Evolutionary conservation across 352 stramenopile genomes (phyloP), one percentile per base, ranked within the genome.

Genomic region (Blastocystis sp.): DNA sequence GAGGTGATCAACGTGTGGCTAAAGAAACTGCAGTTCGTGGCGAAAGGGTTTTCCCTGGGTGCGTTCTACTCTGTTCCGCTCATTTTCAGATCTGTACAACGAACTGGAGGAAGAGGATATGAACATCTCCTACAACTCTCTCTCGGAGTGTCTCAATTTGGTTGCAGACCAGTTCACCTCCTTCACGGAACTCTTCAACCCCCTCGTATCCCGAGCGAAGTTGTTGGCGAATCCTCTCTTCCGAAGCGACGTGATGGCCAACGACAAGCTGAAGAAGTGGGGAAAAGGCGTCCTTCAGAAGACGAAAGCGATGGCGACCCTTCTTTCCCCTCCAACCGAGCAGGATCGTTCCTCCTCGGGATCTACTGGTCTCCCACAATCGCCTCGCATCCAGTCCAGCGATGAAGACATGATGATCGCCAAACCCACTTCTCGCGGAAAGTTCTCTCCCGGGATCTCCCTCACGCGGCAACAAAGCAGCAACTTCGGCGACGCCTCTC

Each of bases 101-200:
- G 49, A 79, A n/a, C 29, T 79, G 46, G 69, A 56, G 21, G 69
- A 79, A 64, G 69, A 63, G 69, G 69, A 79, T 24, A 57, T 79
- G 69, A 79, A 79, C 36, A 57, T 79, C n/a, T 79, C 69, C 14
- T 79, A 79, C 40, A 79, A 79, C 27, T 61, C 69, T 32, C 29
- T 79, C n/a, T 36, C 69, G 9, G 69, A 63, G 27, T 56, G 34
- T 24, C 38, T 79, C 9, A 56, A 63, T 16, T 18, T 79, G 40
- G 48, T 61, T 44, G 29, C 46, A 21, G 27, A 79, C 21, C 69
- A 79, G 40, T 63, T 63, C n/a, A 56, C 48, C 14, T 61, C 69
- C 32, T 27, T 79, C 36, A 63, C 69, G 14, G 69, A 79, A 44
- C n/a, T 79, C 6, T 63, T 79, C 21, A 79, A 63, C 38, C 69